phyloP scores from a whole-genome alignment of 345 rosid genomes.

The Arabis alpina region DNA sequence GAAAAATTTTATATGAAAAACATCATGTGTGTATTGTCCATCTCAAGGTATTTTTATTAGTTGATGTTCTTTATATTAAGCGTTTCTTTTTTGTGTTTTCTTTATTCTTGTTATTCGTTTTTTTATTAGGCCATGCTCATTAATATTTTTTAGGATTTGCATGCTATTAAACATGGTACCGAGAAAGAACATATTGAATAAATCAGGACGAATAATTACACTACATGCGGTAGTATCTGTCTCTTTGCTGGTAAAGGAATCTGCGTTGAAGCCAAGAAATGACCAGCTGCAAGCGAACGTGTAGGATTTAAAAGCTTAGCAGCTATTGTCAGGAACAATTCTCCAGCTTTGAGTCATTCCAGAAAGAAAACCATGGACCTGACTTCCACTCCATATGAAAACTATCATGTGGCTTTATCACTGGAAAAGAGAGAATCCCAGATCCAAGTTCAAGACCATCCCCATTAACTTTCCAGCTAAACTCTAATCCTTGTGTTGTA shows the following conservation, averaged over 20 bases:
- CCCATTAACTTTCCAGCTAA: conserved; percentile 71
- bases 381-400: conserved; percentile 68
- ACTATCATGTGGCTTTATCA: conserved; percentile 70
- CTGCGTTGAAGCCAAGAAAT: conserved; percentile 78
- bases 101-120: no score
- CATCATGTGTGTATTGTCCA: no score
- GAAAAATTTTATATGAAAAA: no score
- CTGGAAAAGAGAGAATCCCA: conserved; percentile 67
- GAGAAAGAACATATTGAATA: no score
- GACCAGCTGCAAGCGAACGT: conserved; percentile 83
- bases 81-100: no score
- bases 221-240: conserved; percentile 58
- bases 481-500: conserved; percentile 72
- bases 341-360: conserved; percentile 74
- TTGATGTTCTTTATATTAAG: no score
- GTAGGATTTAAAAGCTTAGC: conserved; percentile 62
- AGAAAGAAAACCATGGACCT: conserved; percentile 81
- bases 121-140: no score
- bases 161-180: no score
- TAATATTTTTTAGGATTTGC: no score
- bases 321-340: conserved; percentile 64
- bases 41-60: no score
- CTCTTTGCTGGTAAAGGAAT: conserved; percentile 69
- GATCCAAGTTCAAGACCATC: conserved; percentile 77
- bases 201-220: no score